Conservation (phyloP, 129 eudicot species). For the Tanacetum coccineum region DNA sequence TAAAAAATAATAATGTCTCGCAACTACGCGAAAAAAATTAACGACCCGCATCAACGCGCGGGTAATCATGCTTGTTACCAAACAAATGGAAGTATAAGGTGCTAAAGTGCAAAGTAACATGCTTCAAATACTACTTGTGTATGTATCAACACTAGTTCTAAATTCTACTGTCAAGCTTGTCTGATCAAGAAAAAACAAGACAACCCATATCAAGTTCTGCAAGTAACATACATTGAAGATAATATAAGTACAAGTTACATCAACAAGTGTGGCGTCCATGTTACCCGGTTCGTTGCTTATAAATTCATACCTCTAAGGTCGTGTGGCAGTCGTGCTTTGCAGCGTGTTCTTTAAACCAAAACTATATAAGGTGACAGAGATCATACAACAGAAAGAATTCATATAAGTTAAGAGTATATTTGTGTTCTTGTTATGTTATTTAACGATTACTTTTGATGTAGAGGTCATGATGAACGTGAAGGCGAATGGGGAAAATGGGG, state of each 20-base stretch:
- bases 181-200: conserved; percentile 20
- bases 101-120: conserved; percentile 31
- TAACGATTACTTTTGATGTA: conserved; percentile 19
- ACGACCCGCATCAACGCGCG: too few relatives aligned
- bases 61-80: too few relatives aligned
- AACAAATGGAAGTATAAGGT: conserved; percentile 34
- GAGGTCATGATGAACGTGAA: conserved; percentile 28
- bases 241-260: conserved; percentile 8
- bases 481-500: conserved; percentile 44
- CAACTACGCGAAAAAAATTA: too few relatives aligned
- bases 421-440: conserved; percentile 11
- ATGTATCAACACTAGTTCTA: conserved; percentile 21
- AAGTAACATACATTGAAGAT: conserved; percentile 11
- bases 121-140: conserved; percentile 33
- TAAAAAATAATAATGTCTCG: too few relatives aligned
- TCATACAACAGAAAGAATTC: conserved; percentile 2
- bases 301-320: conserved; percentile 8
- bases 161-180: conserved; percentile 11
- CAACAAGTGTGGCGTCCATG: conserved; percentile 22
- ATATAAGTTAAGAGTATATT: conserved; percentile 3
- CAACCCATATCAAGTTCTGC: conserved; percentile 2
- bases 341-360: conserved; percentile 18
- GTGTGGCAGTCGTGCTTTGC: conserved; percentile 23
- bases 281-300: conserved; percentile 7
- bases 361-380: conserved; percentile 18